phyloP scores from a whole-genome alignment of 306 rosid genomes.

The Clitoria ternatea region DNA sequence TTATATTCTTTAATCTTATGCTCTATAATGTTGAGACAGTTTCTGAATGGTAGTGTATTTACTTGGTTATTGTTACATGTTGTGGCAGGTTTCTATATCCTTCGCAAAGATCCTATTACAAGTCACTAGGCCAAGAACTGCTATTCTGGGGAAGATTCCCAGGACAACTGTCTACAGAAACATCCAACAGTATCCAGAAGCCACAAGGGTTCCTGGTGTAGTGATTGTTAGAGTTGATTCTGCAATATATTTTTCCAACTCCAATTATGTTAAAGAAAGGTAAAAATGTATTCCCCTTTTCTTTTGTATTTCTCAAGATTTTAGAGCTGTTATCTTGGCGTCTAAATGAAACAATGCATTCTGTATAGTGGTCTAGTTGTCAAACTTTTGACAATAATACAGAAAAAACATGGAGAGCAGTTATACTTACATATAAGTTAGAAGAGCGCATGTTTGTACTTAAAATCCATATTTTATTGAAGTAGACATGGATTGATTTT shows the following conservation, averaged over 20 bases:
- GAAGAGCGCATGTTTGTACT: no score
- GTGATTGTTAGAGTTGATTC: conserved; percentile 87
- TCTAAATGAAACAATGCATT: background rate
- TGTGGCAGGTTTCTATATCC: conserved; percentile 68
- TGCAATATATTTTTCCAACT: conserved; percentile 95
- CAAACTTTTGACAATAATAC: no score
- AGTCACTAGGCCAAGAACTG: conserved; percentile 82
- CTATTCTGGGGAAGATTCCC: conserved; percentile 81
- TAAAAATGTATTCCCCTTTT: conserved; percentile 27
- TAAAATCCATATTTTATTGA: no score
- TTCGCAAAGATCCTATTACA: conserved; percentile 92
- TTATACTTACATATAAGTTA: no score
- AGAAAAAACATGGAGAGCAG: no score
- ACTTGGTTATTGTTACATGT: conserved; percentile 10
- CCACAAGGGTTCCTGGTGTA: conserved; percentile 69
- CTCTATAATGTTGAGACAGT: background rate
- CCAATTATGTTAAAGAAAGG: conserved; percentile 94
- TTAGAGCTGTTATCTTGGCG: background rate
- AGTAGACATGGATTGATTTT: no score
- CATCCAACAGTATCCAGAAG: conserved; percentile 82
- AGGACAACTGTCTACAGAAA: conserved; percentile 82
- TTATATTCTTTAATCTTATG: background rate
- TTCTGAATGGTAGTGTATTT: background rate
- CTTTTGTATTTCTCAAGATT: background rate
- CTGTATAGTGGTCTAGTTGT: background rate